Evolutionary conservation across 164 flowering plant genomes (phyloP), one percentile per base, ranked within the genome.

Genomic region (Aristolochia fimbriata): DNA sequence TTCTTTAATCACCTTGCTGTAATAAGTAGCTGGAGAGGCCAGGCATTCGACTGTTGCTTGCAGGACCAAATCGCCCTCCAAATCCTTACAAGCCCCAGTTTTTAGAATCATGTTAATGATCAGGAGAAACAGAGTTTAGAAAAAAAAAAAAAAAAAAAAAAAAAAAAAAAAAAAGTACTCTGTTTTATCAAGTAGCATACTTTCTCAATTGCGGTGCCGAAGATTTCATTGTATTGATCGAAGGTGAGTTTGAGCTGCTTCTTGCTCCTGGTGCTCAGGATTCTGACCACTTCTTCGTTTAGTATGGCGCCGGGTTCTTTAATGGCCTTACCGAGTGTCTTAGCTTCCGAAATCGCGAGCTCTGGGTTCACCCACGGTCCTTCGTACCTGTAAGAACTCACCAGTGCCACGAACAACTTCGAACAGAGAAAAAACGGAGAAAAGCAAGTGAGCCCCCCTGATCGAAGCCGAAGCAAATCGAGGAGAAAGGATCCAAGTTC

Each of bases 241-340:
- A 90, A 61, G 5, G 95, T 87, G 30, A 92, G 90, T 59, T 72
- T 77, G 61, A 90, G 67, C 62, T 90, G 97, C 23, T 82, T 80
- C 67, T 83, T 90, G 87, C 97, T 83, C 70, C 94, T 82, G 12
- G 92, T 87, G 16, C 84, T 46, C 61, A 90, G 43, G 46, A 87
- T 85, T 57, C 95, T 79, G 67, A 90, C 77, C 55, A 87, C 37
- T 30, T 90, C 92, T 24, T 87, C 92, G 61, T 84, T 78, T 20
- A 67, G 76, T 70, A 83, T 84, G 24, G 55, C 7, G 11, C 55
- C 24, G 11, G 30, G 30, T 27, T 74, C 78, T 0, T 50, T 55
- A 51, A 90, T 80, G 53, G 80, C 79, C 57, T 85, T 80, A 37
- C 65, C 80, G n/a, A 90, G 84, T 45, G 78, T 63, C 68, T 80